Evolutionary conservation across 1,284 basidiomycete genomes (phyloP).

Genomic region (Coniferiporia sulphurascens): DNA sequence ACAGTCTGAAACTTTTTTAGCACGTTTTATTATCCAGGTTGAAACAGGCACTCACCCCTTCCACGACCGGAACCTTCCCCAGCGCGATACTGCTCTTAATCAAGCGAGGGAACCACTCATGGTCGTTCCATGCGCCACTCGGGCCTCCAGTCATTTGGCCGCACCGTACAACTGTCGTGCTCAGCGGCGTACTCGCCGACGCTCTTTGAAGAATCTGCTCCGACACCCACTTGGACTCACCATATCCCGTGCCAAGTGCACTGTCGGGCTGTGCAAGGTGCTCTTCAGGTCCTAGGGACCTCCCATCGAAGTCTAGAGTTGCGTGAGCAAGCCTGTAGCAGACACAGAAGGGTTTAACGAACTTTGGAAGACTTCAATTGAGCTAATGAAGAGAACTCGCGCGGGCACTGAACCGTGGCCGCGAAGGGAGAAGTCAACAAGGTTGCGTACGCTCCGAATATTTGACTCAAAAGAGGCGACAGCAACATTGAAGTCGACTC

Average conservation of each 20-base stretch:
- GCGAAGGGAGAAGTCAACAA: no score
- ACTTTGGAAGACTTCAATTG: no score
- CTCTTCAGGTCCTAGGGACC: no score
- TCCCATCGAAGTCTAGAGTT: slow-evolving; percentile 4
- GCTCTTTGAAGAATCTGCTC: no score
- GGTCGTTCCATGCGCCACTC: no score
- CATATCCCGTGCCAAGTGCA: no score
- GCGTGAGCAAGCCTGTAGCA: background rate
- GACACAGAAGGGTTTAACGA: slow-evolving; percentile 27
- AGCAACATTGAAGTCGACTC: slow-evolving; percentile 34
- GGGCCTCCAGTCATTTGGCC: slow-evolving; percentile 19
- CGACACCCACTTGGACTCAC: no score
- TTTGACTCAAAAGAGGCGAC: no score
- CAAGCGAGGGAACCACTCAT: slow-evolving; percentile 16
- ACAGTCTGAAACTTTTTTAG: background rate
- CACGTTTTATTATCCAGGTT: background rate
- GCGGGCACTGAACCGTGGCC: no score
- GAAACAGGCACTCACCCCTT: slow-evolving; percentile 7
- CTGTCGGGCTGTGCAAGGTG: no score
- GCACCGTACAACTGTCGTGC: slow-evolving; percentile 14
- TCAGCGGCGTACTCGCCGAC: slow-evolving; percentile 21
- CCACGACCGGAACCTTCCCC: slow-evolving; percentile 7
- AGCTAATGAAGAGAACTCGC: no score
- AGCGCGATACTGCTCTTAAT: slow-evolving; percentile 11
- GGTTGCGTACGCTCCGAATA: no score